Evolutionary conservation across 208 protist species (phyloP).

Genomic region (Wallacemonas sp.): DNA sequence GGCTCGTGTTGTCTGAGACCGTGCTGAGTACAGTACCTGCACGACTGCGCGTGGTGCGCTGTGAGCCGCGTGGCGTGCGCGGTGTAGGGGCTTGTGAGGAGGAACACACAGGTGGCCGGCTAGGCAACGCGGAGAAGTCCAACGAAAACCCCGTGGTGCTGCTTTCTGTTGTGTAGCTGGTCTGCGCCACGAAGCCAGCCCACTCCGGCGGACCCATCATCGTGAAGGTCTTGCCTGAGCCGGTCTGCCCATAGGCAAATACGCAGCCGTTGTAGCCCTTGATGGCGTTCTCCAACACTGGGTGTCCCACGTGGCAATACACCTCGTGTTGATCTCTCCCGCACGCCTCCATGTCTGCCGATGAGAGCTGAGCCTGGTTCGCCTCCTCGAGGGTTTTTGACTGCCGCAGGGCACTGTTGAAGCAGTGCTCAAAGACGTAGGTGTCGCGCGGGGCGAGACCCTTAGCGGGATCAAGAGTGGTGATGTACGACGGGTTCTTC

Average conservation of each 20-base stretch:
- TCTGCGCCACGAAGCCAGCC: conserved; percentile 2
- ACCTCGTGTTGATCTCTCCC: conserved; percentile 48
- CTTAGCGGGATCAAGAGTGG: conserved; percentile 44
- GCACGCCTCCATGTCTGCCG: background rate
- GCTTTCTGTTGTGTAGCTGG: background rate
- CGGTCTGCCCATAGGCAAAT: conserved; percentile 92
- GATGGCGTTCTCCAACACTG: conserved; percentile 14
- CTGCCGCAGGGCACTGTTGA: conserved; percentile 20
- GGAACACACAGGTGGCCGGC: background rate
- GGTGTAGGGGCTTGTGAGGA: background rate
- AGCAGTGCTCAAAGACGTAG: conserved; percentile 75
- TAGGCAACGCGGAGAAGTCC: conserved; percentile 2
- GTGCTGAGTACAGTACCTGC: conserved; percentile 3
- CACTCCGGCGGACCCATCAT: conserved; percentile 78
- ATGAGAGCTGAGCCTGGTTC: background rate
- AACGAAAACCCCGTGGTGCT: background rate
- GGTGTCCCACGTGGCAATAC: conserved; percentile 55
- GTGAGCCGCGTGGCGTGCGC: background rate
- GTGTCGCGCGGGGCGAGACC: conserved; percentile 41
- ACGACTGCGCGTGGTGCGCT: background rate
- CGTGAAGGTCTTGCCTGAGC: conserved; percentile 93
- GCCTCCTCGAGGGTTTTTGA: conserved; percentile 12
- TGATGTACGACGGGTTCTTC: conserved; percentile 65
- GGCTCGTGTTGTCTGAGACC: background rate
- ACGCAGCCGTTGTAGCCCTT: conserved; percentile 86